phyloP scores from a whole-genome alignment of 371 early-diverging fungal species.

The Homolaphlyctis polyrhiza region DNA sequence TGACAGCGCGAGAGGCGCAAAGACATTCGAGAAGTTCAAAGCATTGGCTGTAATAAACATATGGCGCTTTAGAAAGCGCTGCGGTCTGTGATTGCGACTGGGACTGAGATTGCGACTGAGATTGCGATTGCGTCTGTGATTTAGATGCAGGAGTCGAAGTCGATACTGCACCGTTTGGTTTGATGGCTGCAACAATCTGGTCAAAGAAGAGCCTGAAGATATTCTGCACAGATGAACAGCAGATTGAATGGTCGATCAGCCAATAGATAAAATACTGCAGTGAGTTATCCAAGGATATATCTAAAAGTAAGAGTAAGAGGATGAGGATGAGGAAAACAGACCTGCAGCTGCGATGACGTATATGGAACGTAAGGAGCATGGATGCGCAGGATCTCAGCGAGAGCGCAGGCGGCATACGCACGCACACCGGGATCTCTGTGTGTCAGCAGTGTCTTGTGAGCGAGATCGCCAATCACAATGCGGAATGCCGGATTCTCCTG shows the following conservation, averaged over 20 bases:
- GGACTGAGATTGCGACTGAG: too few species aligned
- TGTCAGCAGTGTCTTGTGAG: conserved; percentile 56
- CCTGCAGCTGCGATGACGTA: conserved; percentile 61
- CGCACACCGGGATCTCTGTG: conserved; percentile 79
- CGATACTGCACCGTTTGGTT: too few species aligned
- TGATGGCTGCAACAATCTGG: too few species aligned
- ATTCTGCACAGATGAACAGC: conserved; percentile 81
- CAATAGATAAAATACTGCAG: not conserved
- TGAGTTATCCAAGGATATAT: not conserved
- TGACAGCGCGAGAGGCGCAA: conserved; percentile 75
- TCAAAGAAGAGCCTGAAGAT: too few species aligned
- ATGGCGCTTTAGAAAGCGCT: too few species aligned
- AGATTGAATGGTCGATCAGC: conserved; percentile 39
- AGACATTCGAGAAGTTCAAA: conserved; percentile 84
- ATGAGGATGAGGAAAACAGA: too few species aligned
- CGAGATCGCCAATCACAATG: conserved; percentile 61
- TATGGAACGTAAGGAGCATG: conserved; percentile 93
- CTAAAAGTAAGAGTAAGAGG: too few species aligned
- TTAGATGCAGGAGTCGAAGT: too few species aligned
- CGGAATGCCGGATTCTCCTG: conserved; percentile 74
- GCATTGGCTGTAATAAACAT: conserved; percentile 62
- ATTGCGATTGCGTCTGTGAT: too few species aligned
- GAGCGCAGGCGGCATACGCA: conserved; percentile 76
- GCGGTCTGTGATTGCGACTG: too few species aligned
- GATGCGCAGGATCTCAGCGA: conserved; percentile 85